Base-by-base conservation (phyloP, 495 filamentous ascomycete genomes). In the Penicillium salamii region DNA sequence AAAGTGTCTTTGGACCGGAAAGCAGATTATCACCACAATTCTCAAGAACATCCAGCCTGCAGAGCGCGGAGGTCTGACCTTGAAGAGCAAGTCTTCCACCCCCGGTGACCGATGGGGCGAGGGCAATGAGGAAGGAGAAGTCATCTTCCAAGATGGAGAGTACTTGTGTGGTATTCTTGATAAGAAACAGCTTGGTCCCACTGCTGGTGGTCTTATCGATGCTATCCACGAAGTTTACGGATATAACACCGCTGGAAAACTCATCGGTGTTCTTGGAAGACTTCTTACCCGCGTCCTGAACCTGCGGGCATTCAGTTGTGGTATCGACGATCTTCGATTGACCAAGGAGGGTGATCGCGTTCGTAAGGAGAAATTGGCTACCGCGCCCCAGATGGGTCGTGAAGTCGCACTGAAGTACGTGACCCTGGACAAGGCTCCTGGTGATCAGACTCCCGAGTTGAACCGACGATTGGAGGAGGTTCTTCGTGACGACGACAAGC, bases 281-380 rank as follows among this genome's bases (percentile, higher is more conserved):
- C 79, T 99, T 20, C 69, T 97, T 45, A 99, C 92, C 2, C 86
- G 90, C 46, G 86, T 91, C 55, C 77, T 97, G 43, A 86, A 90
- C 63, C 96, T 97, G 86, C 78, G 91, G 21, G 95, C 90, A 0
- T 97, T 97, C 63, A 91, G 87, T 51, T 99, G 95, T 69, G 95
- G 95, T 55, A 95, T 99, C 71, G 95, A 97, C 57, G 95, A 99
- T 77, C 78, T 99, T 53, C 77, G 85, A 18, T 80, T 97, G 42
- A 99, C 93, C 2, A 75, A 79, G 7, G 75, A 90, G 50, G 91
- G 93, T 39, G 89, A 99, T 57, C 72, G 72, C 45, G 71, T 71
- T 34, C 83, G 95, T 21, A 80, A 78, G 45, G 76, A 88, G 54
- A 85, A 83, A 51, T 69, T 99, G 42, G 69, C 79, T 50, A 78